Evolutionary conservation across 139 green algal species (phyloP).

Genomic region (Ulvella scutata): DNA sequence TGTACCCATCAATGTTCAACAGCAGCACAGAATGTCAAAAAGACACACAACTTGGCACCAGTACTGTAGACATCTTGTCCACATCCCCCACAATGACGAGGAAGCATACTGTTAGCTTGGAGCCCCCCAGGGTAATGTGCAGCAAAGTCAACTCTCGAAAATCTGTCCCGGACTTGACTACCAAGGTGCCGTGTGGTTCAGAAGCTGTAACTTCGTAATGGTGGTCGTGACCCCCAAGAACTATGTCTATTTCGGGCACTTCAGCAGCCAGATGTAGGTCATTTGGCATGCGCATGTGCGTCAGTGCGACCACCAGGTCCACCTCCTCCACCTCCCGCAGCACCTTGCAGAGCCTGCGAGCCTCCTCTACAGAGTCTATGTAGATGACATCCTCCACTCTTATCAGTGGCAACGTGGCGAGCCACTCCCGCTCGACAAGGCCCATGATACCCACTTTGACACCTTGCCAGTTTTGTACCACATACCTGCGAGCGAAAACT

Average conservation of each 20-base stretch:
- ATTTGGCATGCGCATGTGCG: conserved; percentile 65
- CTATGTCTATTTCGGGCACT: conserved; percentile 43
- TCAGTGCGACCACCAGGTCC: conserved; percentile 58
- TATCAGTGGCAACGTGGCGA: conserved; percentile 29
- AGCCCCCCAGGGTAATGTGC: background rate
- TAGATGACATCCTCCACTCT: conserved; percentile 35
- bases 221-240: conserved; percentile 68
- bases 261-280: conserved; percentile 31
- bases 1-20: too few species aligned
- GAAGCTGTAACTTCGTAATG: conserved; percentile 27
- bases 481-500: too few species aligned
- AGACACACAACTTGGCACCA: too few species aligned
- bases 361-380: conserved; percentile 47
- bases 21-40: too few species aligned
- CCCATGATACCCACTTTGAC: conserved; percentile 46
- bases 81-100: too few species aligned
- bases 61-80: too few species aligned
- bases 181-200: conserved; percentile 32
- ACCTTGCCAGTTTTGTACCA: conserved; percentile 17
- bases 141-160: conserved; percentile 23
- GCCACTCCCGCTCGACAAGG: conserved; percentile 60
- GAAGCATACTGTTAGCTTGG: background rate
- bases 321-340: conserved; percentile 35
- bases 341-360: conserved; percentile 12
- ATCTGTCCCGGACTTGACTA: conserved; percentile 57